Percentiles rank a stretch among this genome's conserved stretches.
These are phyloP conservation scores for Thermoascus crustaceus DNA, from an alignment of 2,329 filamentous ascomycete species.

Conservation along the genomic window DNA sequence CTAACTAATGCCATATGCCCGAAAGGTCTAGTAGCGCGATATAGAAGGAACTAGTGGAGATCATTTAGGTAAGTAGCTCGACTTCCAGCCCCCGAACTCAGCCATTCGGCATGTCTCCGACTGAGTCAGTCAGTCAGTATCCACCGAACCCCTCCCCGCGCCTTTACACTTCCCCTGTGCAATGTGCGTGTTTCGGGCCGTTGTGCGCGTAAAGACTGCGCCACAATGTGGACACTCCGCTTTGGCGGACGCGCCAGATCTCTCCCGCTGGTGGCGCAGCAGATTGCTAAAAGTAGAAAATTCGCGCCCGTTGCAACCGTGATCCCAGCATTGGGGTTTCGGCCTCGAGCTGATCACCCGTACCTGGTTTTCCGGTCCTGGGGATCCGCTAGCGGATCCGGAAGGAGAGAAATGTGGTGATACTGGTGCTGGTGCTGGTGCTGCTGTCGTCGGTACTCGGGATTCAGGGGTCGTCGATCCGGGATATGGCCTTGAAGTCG, in stretches of 20 bases:
- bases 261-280: conserved; percentile 84
- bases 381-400: conserved; percentile 17
- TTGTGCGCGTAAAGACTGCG: conserved; percentile 85
- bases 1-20: no score
- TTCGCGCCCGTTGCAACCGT: conserved; percentile 89
- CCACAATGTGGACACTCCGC: conserved; percentile 85
- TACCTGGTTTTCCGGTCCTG: conserved; percentile 44
- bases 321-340: conserved; percentile 96
- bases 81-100: no score
- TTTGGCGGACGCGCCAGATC: conserved; percentile 83
- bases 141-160: conserved; percentile 20
- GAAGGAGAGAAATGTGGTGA: conserved; percentile 24
- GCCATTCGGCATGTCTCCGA: no score
- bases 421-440: no score
- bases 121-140: no score
- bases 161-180: conserved; percentile 87
- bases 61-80: no score
- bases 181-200: conserved; percentile 78
- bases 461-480: conserved; percentile 3
- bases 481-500: conserved; percentile 7
- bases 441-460: conserved; percentile 1
- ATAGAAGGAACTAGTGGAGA: no score
- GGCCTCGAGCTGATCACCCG: conserved; percentile 68
- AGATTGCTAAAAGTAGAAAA: conserved; percentile 97
- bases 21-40: no score